Percentiles rank a stretch among this genome's conserved stretches.
These are phyloP conservation scores for Claviceps spartinae DNA, from an alignment of 2,329 filamentous ascomycete species.

Conservation along the genomic window DNA sequence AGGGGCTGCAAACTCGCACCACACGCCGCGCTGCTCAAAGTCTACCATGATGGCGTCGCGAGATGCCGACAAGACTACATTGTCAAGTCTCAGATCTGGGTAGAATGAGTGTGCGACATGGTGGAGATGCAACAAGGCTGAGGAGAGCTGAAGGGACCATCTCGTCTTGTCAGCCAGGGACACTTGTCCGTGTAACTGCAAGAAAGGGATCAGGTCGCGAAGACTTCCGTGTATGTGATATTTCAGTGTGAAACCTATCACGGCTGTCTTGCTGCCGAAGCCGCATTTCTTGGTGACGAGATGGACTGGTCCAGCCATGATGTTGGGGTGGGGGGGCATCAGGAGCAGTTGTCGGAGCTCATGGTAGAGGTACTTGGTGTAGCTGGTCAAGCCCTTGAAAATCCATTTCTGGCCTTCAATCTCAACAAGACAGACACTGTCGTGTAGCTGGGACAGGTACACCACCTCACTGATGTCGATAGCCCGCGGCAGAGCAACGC, in stretches of 20 bases:
- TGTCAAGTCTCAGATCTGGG: constrained; percentile 46
- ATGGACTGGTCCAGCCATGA: constrained; percentile 38
- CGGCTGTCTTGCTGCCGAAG: constrained; percentile 41
- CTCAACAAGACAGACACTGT: constrained; percentile 43
- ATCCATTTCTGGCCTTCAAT: constrained; percentile 31
- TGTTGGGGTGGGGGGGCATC: constrained; percentile 36
- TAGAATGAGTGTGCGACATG: constrained; percentile 35
- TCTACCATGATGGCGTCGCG: constrained; percentile 42
- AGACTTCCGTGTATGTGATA: constrained; percentile 41
- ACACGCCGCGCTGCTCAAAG: constrained; percentile 49
- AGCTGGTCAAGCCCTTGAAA: constrained; percentile 44
- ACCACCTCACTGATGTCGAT: constrained; percentile 37
- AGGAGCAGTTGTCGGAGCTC: constrained; percentile 42
- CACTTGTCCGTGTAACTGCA: constrained; percentile 32
- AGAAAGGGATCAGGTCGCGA: constrained; percentile 39
- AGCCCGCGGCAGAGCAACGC: constrained; percentile 27
- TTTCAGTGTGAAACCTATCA: constrained; percentile 43
- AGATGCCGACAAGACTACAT: constrained; percentile 37
- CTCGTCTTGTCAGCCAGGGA: constrained; percentile 30
- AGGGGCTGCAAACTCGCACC: constrained; percentile 47
- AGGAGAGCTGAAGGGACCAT: constrained; percentile 40
- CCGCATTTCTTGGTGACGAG: constrained; percentile 41
- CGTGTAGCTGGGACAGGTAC: constrained; percentile 40
- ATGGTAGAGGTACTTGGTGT: constrained; percentile 47
- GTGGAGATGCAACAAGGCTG: constrained; percentile 36